These are phyloP conservation scores for Talaromyces trachyspermus DNA, from an alignment of 495 filamentous ascomycete species.

Conservation along the genomic window DNA sequence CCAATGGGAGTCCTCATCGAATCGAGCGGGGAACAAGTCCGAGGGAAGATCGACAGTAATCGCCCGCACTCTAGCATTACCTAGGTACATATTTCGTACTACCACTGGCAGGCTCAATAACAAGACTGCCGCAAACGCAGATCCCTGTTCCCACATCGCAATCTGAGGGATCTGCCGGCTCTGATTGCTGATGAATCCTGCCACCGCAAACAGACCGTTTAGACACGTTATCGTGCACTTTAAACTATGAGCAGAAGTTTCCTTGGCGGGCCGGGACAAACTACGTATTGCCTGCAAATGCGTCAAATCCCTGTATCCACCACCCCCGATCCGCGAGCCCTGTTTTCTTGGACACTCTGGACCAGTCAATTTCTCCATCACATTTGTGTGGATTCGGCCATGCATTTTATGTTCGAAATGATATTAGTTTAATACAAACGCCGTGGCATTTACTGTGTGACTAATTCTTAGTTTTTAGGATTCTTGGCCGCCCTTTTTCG, in stretches of 20 bases:
- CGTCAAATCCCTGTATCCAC: neutral
- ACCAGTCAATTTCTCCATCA: neutral
- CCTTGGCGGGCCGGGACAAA: too few species aligned
- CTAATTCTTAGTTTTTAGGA: constrained; percentile 5
- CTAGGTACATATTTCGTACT: too few species aligned
- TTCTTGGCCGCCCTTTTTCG: neutral
- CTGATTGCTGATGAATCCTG: neutral
- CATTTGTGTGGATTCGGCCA: neutral
- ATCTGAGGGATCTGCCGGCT: neutral
- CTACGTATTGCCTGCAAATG: too few species aligned
- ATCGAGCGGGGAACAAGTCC: neutral
- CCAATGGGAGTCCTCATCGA: neutral
- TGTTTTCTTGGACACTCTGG: neutral
- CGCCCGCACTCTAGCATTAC: too few species aligned
- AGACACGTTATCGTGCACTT: too few species aligned
- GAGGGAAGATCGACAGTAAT: neutral
- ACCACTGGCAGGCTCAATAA: constrained; percentile 5
- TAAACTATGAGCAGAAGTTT: too few species aligned
- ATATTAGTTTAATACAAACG: neutral
- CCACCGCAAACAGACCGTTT: too few species aligned
- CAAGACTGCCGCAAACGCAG: neutral
- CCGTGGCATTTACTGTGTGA: neutral
- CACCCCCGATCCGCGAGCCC: neutral
- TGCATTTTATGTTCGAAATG: too few species aligned
- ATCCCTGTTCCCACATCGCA: constrained; percentile 2